phyloP scores from a whole-genome alignment of 2,329 filamentous ascomycete species.

The Xylariales sp. region DNA sequence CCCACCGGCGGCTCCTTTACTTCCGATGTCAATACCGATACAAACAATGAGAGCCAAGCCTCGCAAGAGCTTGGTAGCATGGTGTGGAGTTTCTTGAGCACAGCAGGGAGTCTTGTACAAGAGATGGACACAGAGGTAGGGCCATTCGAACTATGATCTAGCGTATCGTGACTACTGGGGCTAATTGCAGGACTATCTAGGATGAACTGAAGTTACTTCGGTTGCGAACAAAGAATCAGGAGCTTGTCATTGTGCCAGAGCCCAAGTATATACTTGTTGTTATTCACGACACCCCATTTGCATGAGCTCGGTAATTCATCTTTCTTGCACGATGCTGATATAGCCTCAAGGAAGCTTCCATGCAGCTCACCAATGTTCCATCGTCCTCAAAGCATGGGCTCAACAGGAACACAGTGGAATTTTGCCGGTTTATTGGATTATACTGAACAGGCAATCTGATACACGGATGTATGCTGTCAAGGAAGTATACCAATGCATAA shows the following conservation, averaged over 20 bases:
- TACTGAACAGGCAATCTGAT: no score
- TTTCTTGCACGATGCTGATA: no score
- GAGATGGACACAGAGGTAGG: constrained; percentile 67
- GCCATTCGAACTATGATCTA: not conserved
- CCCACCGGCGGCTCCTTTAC: constrained; percentile 35
- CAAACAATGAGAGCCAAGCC: constrained; percentile 49
- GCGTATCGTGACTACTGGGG: no score
- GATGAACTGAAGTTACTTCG: constrained; percentile 75
- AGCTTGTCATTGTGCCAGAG: constrained; percentile 80
- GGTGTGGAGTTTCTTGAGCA: constrained; percentile 72
- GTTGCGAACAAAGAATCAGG: constrained; percentile 78
- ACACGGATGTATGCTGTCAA: no score
- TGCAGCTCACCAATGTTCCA: no score
- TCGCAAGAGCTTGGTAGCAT: constrained; percentile 70
- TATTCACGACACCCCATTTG: constrained; percentile 74
- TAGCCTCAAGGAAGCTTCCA: no score
- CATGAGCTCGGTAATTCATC: no score
- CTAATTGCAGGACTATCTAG: no score
- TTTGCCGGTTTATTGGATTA: no score
- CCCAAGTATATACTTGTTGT: constrained; percentile 74
- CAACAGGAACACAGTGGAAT: no score
- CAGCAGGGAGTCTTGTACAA: constrained; percentile 64
- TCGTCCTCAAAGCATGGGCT: no score
- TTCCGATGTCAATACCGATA: constrained; percentile 34
- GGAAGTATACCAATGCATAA: not conserved